Conservation (phyloP, 2,329 filamentous ascomycete species). For the Salinomyces thailandicus region DNA sequence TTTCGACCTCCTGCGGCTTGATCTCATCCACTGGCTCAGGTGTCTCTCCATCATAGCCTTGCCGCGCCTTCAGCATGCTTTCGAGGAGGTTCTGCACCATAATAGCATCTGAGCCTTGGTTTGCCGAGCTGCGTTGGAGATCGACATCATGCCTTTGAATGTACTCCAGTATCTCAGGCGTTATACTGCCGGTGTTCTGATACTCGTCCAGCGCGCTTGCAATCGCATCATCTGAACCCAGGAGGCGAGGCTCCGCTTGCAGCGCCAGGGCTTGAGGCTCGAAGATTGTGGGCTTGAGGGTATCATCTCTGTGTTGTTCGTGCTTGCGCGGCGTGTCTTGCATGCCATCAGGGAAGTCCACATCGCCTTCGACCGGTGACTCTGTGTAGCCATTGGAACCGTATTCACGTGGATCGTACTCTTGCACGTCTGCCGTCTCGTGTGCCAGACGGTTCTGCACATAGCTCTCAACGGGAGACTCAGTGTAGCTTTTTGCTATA, state of each 20-base stretch:
- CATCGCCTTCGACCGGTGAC: slow-evolving; percentile 10
- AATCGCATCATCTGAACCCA: slow-evolving; percentile 11
- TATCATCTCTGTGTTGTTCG: slow-evolving; percentile 13
- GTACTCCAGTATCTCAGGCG: slow-evolving; percentile 24
- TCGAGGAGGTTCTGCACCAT: slow-evolving; percentile 27
- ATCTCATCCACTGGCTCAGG: slow-evolving; percentile 4
- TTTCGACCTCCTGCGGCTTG: background rate
- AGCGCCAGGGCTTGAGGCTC: slow-evolving; percentile 4
- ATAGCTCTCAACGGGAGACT: slow-evolving; percentile 1
- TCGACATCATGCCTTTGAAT: slow-evolving; percentile 24
- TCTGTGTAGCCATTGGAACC: slow-evolving; percentile 15
- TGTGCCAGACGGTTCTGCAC: slow-evolving; percentile 1
- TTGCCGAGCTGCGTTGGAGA: slow-evolving; percentile 22
- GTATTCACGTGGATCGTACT: slow-evolving; percentile 16
- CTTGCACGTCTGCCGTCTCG: slow-evolving; percentile 10
- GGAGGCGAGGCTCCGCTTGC: slow-evolving; percentile 5
- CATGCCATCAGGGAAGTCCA: slow-evolving; percentile 9
- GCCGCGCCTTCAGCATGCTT: slow-evolving; percentile 16
- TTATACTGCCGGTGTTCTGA: slow-evolving; percentile 20
- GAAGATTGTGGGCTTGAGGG: slow-evolving; percentile 12
- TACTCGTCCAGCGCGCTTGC: slow-evolving; percentile 22
- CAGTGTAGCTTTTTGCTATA: too few relatives aligned
- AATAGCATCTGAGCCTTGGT: slow-evolving; percentile 25
- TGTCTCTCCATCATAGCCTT: slow-evolving; percentile 4
- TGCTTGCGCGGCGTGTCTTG: slow-evolving; percentile 21